A percentile compares a stretch with the other conserved stretches of the same genome.
Conservation (phyloP, 2,329 filamentous ascomycete genomes). For the Cladosporium sp. region DNA sequence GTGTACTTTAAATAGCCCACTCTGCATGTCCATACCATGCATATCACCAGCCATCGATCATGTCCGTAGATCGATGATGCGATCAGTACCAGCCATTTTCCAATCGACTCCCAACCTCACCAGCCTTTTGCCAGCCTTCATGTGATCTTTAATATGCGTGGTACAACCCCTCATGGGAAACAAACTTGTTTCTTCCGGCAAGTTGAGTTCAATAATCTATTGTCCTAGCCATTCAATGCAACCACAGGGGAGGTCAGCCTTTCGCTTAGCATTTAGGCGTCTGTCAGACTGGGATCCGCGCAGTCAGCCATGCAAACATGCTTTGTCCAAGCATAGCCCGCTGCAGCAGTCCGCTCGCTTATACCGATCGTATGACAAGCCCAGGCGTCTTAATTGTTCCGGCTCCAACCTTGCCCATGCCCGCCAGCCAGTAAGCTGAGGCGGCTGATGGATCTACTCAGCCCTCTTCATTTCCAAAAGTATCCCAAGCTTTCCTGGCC, state of each 20-base stretch:
- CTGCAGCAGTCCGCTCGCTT: slow-evolving; percentile 7
- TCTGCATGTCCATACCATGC: no score
- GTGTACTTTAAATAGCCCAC: no score
- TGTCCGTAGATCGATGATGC: no score
- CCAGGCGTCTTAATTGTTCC: slow-evolving; percentile 1
- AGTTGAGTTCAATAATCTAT: slow-evolving; percentile 9
- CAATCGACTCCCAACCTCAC: neutral
- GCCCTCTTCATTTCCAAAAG: slow-evolving; percentile 9
- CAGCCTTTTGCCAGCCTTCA: slow-evolving; percentile 1
- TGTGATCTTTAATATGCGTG: neutral
- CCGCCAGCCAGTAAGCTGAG: slow-evolving; percentile 11
- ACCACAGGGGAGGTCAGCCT: neutral
- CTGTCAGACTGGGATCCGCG: slow-evolving; percentile 2
- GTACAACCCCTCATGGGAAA: no score
- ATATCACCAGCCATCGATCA: no score
- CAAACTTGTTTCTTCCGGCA: neutral
- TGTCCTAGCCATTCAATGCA: neutral
- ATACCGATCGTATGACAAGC: neutral
- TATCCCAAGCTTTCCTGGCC: neutral
- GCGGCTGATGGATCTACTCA: slow-evolving; percentile 8
- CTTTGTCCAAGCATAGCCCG: neutral
- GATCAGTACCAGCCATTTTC: neutral
- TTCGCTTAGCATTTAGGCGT: slow-evolving; percentile 3
- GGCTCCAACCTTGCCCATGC: neutral
- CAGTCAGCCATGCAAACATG: slow-evolving; percentile 4